These are phyloP conservation scores for Fomitopsis serialis DNA, from an alignment of 768 basidiomycete species.

Conservation along the genomic window DNA sequence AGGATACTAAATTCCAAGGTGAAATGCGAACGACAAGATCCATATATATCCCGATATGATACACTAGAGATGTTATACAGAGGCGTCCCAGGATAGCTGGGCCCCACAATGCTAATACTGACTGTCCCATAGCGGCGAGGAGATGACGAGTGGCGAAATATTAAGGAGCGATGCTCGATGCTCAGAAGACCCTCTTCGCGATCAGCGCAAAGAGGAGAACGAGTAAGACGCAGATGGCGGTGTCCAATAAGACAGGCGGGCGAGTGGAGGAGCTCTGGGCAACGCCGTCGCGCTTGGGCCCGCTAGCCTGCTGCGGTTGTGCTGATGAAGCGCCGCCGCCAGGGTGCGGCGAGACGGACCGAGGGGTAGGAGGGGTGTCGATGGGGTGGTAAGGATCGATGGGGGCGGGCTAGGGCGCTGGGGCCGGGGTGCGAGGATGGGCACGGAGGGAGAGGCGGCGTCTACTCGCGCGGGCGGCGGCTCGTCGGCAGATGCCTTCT, in stretches of 20 bases:
- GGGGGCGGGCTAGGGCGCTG: slow-evolving; percentile 17
- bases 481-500: slow-evolving; percentile 2
- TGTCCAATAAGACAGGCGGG: slow-evolving; percentile 66
- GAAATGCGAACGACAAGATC: neutral
- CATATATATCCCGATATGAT: neutral
- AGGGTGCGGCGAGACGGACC: neutral
- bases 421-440: slow-evolving; percentile 18
- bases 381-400: slow-evolving; percentile 14
- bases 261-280: slow-evolving; percentile 17
- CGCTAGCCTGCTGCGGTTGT: slow-evolving; percentile 5
- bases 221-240: slow-evolving; percentile 66
- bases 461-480: slow-evolving; percentile 3
- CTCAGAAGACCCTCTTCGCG: slow-evolving; percentile 48
- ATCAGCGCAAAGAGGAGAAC: slow-evolving; percentile 65
- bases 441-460: slow-evolving; percentile 11
- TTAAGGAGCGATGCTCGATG: neutral
- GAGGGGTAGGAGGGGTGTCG: neutral
- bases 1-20: neutral
- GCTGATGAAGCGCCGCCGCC: neutral
- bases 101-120: too few species aligned
- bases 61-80: neutral
- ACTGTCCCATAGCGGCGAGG: too few species aligned
- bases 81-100: too few species aligned
- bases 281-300: slow-evolving; percentile 6
- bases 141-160: neutral